Evolutionary conservation across 345 rosid genomes (phyloP), one percentile per base, ranked within the genome.

Genomic region (Ceriops tagal): DNA sequence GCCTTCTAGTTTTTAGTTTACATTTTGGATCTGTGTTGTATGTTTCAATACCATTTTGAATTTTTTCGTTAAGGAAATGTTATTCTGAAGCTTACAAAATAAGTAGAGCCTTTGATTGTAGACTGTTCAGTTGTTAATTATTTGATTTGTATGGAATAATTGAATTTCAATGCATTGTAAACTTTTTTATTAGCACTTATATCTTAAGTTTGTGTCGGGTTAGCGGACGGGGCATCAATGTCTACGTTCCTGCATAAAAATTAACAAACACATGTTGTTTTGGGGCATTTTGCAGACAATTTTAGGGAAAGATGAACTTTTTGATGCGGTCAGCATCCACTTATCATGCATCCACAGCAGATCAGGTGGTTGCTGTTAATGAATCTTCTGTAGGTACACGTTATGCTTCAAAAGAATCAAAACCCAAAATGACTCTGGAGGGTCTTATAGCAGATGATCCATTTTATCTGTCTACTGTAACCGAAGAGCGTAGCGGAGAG

Each of bases 381-480:
- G 97, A 89, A 64, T 72, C 82, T 73, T 81, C 77, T 39, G 69
- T 68, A 16, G 82, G 80, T 9, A 46, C 79, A 6, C 81, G 60
- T 53, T 73, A 74, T 5, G 63, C 70, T 66, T 77, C 81, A 0
- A 88, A 80, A 66, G 65, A 70, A 64, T 75, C 81, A 0, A 88
- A 80, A 64, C 61, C 86, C 9, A 60, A 69, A 62, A 24, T 70
- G 4, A 86, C 92, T 74, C 77, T 89, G 77, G 98, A 90, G 64
- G 84, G 90, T 30, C 81, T 92, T 1, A 80, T 90, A 53, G 78
- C 85, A 31, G 93, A 90, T 62, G 98, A 92, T 79, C 63, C 84
- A 53, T 87, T 81, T 59, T 89, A 87, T 0, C 84, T 73, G 47
- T 85, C 82, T 49, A 79, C 85, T 22, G 20, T 78, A 5, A 71